phyloP scores from a whole-genome alignment of 192 early-diverging fungal species.

The Pilobolus umbonatus region DNA sequence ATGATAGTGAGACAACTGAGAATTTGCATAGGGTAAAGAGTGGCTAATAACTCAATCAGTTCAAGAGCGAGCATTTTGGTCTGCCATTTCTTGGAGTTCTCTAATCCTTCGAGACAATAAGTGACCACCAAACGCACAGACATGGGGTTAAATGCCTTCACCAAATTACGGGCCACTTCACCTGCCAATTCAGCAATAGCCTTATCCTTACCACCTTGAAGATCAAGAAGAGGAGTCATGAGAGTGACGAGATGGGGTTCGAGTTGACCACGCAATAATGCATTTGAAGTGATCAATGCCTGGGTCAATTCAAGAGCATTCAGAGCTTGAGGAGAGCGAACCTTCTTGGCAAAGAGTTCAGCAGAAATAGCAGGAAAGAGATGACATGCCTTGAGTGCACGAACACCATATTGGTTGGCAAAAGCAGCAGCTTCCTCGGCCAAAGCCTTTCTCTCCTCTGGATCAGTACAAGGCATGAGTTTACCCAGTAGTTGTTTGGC shows the following conservation, averaged over 20 bases:
- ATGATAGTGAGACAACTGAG: constrained; percentile 51
- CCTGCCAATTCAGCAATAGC: constrained; percentile 33
- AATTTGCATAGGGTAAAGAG: constrained; percentile 43
- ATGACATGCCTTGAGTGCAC: constrained; percentile 51
- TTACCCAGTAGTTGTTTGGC: constrained; percentile 28
- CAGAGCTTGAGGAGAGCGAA: constrained; percentile 33
- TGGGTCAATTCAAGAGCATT: constrained; percentile 8
- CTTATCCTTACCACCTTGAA: constrained; percentile 52
- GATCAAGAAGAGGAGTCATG: constrained; percentile 59
- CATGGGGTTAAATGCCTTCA: constrained; percentile 38
- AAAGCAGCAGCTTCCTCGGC: constrained; percentile 27
- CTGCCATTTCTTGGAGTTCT: constrained; percentile 75
- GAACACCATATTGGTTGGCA: constrained; percentile 53
- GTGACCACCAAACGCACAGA: constrained; percentile 53
- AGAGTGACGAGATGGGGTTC: constrained; percentile 69
- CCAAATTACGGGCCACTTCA: constrained; percentile 35
- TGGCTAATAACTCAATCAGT: constrained; percentile 41
- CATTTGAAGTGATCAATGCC: constrained; percentile 37
- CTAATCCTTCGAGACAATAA: constrained; percentile 56
- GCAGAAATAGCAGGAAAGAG: constrained; percentile 55
- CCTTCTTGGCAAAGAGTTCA: constrained; percentile 70
- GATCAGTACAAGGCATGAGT: constrained; percentile 14
- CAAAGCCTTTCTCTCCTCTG: constrained; percentile 15
- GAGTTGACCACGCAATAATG: constrained; percentile 49
- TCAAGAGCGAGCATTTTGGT: constrained; percentile 59